phyloP scores from a whole-genome alignment of 2,329 filamentous ascomycete genomes.

The Clonostachys chloroleuca region DNA sequence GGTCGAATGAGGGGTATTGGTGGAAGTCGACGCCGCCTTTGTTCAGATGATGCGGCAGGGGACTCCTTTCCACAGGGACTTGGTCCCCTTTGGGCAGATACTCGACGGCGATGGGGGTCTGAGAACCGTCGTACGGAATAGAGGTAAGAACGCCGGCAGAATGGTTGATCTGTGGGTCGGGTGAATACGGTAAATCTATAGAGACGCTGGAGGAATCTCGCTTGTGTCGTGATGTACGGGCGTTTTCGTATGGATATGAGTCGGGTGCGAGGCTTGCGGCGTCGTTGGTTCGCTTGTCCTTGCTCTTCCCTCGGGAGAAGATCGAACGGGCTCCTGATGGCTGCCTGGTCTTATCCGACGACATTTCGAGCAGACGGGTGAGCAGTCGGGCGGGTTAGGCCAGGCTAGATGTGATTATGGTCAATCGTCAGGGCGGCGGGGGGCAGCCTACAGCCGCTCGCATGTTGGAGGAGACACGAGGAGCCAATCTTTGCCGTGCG shows the following conservation, averaged over 20 bases:
- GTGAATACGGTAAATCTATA: slow-evolving; percentile 61
- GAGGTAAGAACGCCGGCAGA: slow-evolving; percentile 81
- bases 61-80: slow-evolving; percentile 60
- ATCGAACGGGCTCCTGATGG: slow-evolving; percentile 73
- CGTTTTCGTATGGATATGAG: slow-evolving; percentile 34
- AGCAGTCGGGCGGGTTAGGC: neutral
- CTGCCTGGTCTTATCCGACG: slow-evolving; percentile 73
- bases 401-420: slow-evolving; percentile 2
- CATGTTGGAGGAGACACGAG: slow-evolving; percentile 21
- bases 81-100: slow-evolving; percentile 67
- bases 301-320: slow-evolving; percentile 87
- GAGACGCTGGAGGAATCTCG: slow-evolving; percentile 70
- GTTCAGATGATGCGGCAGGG: slow-evolving; percentile 78
- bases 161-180: slow-evolving; percentile 62
- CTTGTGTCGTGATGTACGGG: slow-evolving; percentile 70
- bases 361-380: neutral
- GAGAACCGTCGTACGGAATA: slow-evolving; percentile 80
- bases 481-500: no score
- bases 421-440: slow-evolving; percentile 22
- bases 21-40: slow-evolving; percentile 77
- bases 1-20: slow-evolving; percentile 77
- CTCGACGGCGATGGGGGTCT: slow-evolving; percentile 68
- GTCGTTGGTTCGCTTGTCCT: slow-evolving; percentile 57
- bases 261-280: slow-evolving; percentile 53
- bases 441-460: slow-evolving; percentile 30